Evolutionary conservation across 2,329 filamentous ascomycete species (phyloP), one percentile per base, ranked within the genome.

Genomic region (Diplocarpon mali): DNA sequence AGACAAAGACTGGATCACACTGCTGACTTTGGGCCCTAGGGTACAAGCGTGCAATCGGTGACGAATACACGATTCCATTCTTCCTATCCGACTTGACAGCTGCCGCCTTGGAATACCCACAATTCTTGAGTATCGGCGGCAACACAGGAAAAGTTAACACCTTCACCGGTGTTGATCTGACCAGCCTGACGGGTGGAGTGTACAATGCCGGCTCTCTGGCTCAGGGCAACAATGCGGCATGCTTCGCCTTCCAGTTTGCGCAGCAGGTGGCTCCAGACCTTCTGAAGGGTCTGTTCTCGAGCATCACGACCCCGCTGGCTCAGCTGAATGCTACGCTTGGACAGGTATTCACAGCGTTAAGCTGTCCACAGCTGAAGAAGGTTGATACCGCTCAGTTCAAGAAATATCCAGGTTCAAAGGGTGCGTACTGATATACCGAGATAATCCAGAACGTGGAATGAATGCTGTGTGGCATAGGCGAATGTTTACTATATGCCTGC

Each of bases 111-210:
- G 60, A 67, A 50, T 63, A 72, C 42, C 69, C 70, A 0, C 59
- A 66, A 17, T 64, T 72, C 14, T 63, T 59, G 15, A 67, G 63
- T 49, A 65, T 76, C 11, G 73, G 73, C 5, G 73, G 73, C 5
- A 76, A 76, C 52, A 65, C 65, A 4, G 70, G 71, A 14, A 64
- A 62, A 5, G 64, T 69, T 16, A 69, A 76, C 58, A 69, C 65
- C 16, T 76, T 75, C 51, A 61, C 66, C 4, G 70, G 70, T 5
- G 53, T 76, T 42, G 59, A 69, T 49, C 29, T 70, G 2, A 46
- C 49, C 2, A 58, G 71, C 44, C 29, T 72, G 12, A 68, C 68
- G 4, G 63, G 66, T 15, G 69, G 68, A 31, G 56, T 72, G 1
- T 65, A 67, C 49, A 72, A 69, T 50, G 49, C 58, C 5, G 47